These are phyloP conservation scores for Ophiostoma piceae DNA, from an alignment of 2,329 filamentous ascomycete genomes.

Conservation along the genomic window DNA sequence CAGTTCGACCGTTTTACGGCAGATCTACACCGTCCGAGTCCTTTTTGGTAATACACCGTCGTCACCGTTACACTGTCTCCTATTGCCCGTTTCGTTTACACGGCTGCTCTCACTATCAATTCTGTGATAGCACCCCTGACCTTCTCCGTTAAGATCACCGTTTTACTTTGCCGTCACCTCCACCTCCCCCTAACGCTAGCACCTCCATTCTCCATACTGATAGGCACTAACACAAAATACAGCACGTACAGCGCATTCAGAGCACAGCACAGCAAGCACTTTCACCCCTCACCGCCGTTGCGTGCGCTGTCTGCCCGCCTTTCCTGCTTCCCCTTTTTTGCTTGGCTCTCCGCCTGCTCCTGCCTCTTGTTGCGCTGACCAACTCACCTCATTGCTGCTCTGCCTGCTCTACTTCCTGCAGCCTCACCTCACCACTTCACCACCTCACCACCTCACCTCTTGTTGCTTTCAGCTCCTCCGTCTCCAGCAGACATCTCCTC, in stretches of 20 bases:
- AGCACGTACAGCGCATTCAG: not conserved
- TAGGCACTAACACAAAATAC: constrained; percentile 6
- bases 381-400: not conserved
- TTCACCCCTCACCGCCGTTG: constrained; percentile 23
- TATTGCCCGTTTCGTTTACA: not conserved
- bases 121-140: not conserved
- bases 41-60: not conserved
- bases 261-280: not conserved
- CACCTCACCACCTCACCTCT: not conserved
- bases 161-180: not conserved
- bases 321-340: constrained; percentile 11
- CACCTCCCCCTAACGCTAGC: constrained; percentile 7
- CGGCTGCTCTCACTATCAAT: not conserved
- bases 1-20: not conserved
- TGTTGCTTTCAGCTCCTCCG: not conserved
- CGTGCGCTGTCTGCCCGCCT: constrained; percentile 14
- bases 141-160: constrained; percentile 12
- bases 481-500: not conserved
- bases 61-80: not conserved
- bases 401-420: not conserved
- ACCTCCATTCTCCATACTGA: not conserved
- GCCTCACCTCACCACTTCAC: not conserved
- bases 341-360: not conserved
- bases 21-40: not conserved
- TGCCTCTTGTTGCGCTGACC: not conserved